Evolutionary conservation across 75 land plant species (phyloP).

Genomic region (Sequoia sempervirens): DNA sequence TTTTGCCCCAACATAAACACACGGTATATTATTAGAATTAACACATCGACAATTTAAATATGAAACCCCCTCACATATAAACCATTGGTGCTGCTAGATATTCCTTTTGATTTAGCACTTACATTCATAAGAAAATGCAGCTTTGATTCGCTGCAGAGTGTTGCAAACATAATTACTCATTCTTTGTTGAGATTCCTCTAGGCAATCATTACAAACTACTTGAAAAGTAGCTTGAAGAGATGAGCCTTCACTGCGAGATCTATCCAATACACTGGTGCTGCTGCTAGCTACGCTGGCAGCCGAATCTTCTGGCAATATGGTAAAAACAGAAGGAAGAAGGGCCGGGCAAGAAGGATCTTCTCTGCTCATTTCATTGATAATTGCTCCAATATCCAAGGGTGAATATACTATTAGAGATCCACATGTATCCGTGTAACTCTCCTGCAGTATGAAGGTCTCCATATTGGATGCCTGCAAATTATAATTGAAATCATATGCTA

Average conservation of each 20-base stretch:
- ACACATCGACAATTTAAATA: too few species aligned
- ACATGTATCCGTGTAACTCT: constrained; percentile 77
- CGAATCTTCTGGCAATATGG: constrained; percentile 56
- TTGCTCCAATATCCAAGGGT: constrained; percentile 58
- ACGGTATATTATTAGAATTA: too few species aligned
- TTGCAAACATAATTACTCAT: constrained; percentile 57
- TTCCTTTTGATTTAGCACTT: too few species aligned
- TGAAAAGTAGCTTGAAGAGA: constrained; percentile 61
- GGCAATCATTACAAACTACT: constrained; percentile 56
- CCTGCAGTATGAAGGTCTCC: constrained; percentile 82
- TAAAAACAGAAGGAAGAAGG: constrained; percentile 68
- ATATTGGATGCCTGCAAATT: constrained; percentile 45
- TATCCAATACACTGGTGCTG: constrained; percentile 20
- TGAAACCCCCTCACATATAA: too few species aligned
- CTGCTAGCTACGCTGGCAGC: constrained; percentile 3
- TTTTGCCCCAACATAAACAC: too few species aligned
- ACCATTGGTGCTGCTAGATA: too few species aligned
- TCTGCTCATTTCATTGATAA: constrained; percentile 69
- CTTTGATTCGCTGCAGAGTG: too few species aligned
- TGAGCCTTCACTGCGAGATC: constrained; percentile 31
- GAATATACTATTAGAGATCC: constrained; percentile 62
- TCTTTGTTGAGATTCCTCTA: constrained; percentile 54
- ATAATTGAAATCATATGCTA: too few species aligned
- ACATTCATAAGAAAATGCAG: too few species aligned
- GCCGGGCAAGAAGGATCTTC: constrained; percentile 58